Percentiles rank a stretch among this genome's conserved stretches.
phyloP scores from a whole-genome alignment of 495 filamentous ascomycete genomes.

The Penicillium macrosclerotiorum region DNA sequence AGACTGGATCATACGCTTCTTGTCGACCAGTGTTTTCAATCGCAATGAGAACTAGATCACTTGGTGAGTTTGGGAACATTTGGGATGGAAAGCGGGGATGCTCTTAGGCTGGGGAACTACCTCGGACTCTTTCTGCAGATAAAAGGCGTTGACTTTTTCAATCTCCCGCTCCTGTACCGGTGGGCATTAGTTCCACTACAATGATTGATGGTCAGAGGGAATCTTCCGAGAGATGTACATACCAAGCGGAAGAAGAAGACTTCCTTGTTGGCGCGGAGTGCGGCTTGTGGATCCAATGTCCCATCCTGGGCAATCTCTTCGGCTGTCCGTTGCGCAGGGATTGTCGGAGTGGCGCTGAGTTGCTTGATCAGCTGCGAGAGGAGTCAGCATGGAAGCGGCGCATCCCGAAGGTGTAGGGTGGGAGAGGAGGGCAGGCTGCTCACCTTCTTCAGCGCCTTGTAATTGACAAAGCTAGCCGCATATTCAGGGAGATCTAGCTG shows the following conservation, averaged over 20 bases:
- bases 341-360: slow-evolving; percentile 82
- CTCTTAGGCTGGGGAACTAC: too few species aligned
- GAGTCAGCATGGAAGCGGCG: slow-evolving; percentile 6
- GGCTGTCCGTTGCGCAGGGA: slow-evolving; percentile 68
- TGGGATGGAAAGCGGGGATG: not conserved
- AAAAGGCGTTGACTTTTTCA: slow-evolving; percentile 98
- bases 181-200: slow-evolving; percentile 4
- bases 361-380: slow-evolving; percentile 88
- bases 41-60: slow-evolving; percentile 77
- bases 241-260: slow-evolving; percentile 98
- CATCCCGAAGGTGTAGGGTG: not conserved
- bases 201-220: not conserved
- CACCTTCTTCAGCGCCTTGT: slow-evolving; percentile 98
- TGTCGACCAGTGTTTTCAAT: slow-evolving; percentile 86
- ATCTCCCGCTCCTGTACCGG: slow-evolving; percentile 80
- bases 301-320: slow-evolving; percentile 43
- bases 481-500: slow-evolving; percentile 99
- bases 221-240: slow-evolving; percentile 23
- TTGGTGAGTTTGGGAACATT: not conserved
- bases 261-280: slow-evolving; percentile 95
- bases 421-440: not conserved
- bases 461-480: slow-evolving; percentile 98
- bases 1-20: slow-evolving; percentile 84
- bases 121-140: slow-evolving; percentile 97
- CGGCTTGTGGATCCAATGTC: slow-evolving; percentile 70